phyloP scores from a whole-genome alignment of 495 filamentous ascomycete genomes.

The Darksidea phi region DNA sequence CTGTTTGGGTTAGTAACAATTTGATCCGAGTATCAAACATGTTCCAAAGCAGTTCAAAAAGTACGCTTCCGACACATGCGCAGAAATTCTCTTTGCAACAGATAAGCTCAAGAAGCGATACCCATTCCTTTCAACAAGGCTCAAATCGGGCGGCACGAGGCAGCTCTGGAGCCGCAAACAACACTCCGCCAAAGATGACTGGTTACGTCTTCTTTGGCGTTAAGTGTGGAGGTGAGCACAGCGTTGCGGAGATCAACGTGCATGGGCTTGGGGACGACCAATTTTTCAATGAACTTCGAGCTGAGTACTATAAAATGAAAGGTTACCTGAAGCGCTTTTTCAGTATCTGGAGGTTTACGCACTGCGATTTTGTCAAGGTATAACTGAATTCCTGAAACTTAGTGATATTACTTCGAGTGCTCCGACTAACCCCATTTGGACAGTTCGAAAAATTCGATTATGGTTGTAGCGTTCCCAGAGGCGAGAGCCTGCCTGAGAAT shows the following conservation, averaged over 20 bases:
- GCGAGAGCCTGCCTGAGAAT: neutral
- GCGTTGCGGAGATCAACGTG: constrained; percentile 1
- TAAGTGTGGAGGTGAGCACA: neutral
- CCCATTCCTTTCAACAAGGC: neutral
- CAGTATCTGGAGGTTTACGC: constrained; percentile 7
- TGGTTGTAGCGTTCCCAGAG: neutral
- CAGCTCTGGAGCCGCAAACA: neutral
- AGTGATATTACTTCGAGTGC: neutral
- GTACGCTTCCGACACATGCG: neutral
- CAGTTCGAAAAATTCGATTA: constrained; percentile 15
- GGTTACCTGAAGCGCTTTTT: constrained; percentile 1
- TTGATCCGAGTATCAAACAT: neutral
- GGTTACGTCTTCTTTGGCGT: constrained; percentile 3
- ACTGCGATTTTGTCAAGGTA: constrained; percentile 15
- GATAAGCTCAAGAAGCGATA: neutral
- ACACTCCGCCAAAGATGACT: neutral
- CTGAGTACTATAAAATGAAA: neutral
- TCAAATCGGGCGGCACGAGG: neutral
- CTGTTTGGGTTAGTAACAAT: neutral
- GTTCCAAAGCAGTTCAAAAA: neutral
- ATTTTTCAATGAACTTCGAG: constrained; percentile 3
- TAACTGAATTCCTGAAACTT: neutral
- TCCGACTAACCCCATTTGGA: neutral
- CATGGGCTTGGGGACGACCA: neutral
- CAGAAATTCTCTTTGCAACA: neutral